Conservation (phyloP, 73 alveolate genomes). For the Paramecium biaurelia region DNA sequence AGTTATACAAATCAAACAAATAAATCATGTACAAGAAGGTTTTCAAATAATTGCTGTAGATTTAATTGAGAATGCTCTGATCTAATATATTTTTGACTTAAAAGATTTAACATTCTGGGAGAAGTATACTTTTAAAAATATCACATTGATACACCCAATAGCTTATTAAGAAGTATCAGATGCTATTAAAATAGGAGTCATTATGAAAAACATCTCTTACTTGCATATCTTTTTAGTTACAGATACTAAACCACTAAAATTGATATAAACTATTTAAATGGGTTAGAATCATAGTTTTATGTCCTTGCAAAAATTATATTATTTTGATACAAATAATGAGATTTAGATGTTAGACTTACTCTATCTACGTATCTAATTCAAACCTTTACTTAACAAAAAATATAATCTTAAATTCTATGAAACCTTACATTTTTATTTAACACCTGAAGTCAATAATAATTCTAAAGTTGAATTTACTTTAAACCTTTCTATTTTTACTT, state of each 20-base stretch:
- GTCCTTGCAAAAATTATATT: neutral
- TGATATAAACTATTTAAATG: neutral
- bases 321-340: neutral
- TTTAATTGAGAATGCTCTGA: neutral
- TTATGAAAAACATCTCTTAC: neutral
- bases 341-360: neutral
- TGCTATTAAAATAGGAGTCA: neutral
- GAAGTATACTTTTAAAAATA: neutral
- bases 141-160: neutral
- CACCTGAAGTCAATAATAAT: neutral
- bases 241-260: neutral
- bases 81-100: neutral
- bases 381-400: neutral
- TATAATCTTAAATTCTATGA: neutral
- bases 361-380: neutral
- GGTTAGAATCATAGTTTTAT: neutral
- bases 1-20: neutral
- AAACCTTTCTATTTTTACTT: neutral
- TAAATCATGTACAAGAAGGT: neutral
- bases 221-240: neutral
- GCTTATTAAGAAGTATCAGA: neutral
- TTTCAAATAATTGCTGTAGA: neutral
- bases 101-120: neutral
- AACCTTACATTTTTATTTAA: neutral
- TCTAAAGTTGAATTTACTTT: neutral